Conservation (phyloP, 805 yeast genomes). For the Pichia membranifaciens region DNA sequence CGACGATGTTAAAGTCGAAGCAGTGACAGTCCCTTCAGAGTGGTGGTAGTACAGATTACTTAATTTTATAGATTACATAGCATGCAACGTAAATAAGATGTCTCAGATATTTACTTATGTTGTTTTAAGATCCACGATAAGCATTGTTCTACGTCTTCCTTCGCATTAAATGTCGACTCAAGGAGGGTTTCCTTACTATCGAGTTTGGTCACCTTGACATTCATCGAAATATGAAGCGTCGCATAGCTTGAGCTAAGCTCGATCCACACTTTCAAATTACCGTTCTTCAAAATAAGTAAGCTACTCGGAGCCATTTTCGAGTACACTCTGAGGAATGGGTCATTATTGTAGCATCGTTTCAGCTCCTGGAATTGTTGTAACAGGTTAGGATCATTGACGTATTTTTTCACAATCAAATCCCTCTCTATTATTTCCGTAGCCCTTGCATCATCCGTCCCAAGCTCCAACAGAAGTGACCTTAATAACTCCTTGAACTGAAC, state of each 20-base stretch:
- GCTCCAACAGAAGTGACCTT: conserved; percentile 14
- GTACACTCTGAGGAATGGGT: conserved; percentile 22
- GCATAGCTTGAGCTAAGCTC: conserved; percentile 13
- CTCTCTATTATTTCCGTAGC: conserved; percentile 14
- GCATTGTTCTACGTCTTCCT: conserved; percentile 50
- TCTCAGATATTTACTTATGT: not conserved
- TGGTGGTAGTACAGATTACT: conserved; percentile 4
- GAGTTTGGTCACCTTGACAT: conserved; percentile 12
- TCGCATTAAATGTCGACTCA: conserved; percentile 44
- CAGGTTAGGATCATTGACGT: conserved; percentile 19
- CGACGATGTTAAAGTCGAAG: conserved; percentile 8
- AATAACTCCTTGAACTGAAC: conserved; percentile 29
- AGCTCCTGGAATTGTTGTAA: conserved; percentile 1
- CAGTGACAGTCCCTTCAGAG: conserved; percentile 4
- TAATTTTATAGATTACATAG: not conserved
- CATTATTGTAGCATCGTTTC: conserved; percentile 5
- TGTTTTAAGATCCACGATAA: conserved; percentile 38
- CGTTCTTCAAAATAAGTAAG: conserved; percentile 10
- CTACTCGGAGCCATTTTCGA: conserved; percentile 21
- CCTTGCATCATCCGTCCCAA: conserved; percentile 18
- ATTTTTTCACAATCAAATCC: conserved; percentile 15
- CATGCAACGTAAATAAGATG: too few relatives aligned
- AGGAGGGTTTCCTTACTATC: conserved; percentile 34
- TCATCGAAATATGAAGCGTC: conserved; percentile 14
- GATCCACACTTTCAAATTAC: conserved; percentile 11